Conservation (phyloP, 306 rosid species). For the Morella rubra region DNA sequence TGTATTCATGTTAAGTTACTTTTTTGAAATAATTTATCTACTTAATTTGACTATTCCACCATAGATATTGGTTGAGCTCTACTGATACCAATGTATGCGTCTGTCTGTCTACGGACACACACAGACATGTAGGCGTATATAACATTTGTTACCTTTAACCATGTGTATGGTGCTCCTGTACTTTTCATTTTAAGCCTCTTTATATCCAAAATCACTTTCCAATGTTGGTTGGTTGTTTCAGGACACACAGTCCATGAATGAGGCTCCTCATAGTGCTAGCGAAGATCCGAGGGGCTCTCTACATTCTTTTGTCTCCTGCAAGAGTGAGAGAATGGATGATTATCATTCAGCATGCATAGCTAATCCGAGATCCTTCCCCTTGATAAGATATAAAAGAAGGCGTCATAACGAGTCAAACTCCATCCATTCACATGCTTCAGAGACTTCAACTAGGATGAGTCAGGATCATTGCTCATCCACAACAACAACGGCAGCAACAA, state of each 20-base stretch:
- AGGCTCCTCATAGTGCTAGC: constrained; percentile 48
- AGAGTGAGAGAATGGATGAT: constrained; percentile 72
- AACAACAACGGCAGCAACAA: constrained; percentile 60
- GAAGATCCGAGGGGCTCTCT: constrained; percentile 65
- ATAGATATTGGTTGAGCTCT: neutral
- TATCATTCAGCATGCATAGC: constrained; percentile 48
- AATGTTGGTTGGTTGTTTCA: constrained; percentile 36
- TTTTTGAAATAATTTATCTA: neutral
- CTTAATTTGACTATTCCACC: neutral
- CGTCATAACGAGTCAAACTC: constrained; percentile 51
- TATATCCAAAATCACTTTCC: constrained; percentile 14
- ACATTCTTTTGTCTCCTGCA: constrained; percentile 57
- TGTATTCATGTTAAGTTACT: neutral
- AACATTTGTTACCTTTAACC: neutral
- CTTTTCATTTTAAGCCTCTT: neutral
- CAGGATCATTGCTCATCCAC: constrained; percentile 79
- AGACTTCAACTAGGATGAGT: constrained; percentile 50
- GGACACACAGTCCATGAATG: constrained; percentile 55
- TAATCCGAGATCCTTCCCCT: constrained; percentile 57
- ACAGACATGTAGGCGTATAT: neutral
- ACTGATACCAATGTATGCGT: neutral
- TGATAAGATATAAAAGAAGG: constrained; percentile 71
- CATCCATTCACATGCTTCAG: constrained; percentile 56
- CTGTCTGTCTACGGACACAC: neutral
- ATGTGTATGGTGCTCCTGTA: constrained; percentile 3